Base-by-base conservation (phyloP, 345 rosid genomes). In the Citrus glauca region DNA sequence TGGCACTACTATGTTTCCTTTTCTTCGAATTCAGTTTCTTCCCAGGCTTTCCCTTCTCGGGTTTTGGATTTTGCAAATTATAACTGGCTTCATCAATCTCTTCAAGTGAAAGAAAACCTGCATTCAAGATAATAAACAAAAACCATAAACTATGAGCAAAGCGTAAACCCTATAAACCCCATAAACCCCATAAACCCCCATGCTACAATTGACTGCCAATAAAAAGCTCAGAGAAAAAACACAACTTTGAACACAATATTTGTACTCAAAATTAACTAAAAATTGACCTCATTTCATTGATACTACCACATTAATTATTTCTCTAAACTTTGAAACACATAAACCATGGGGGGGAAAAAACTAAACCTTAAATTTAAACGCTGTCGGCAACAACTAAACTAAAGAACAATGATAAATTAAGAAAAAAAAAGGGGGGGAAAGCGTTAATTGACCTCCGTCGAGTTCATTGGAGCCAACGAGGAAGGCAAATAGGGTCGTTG, bases 21-120 rank as follows among this genome's bases (percentile, higher is more conserved):
- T 89, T 86, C 83, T 86, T 86, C 0, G 69, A 73, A 71, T 84
- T 88, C 35, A 59, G 57, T 14, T 69, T 76, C 78, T 72, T 83
- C 76, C 74, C 80, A 16, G 74, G 25, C 77, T 78, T 81, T 57
- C 45, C 84, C 83, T 81, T 84, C 35, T 71, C 84, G 57, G 71
- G 17, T 56, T 78, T 72, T 70, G 91, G 89, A 64, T 88, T 66
- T 45, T 62, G 81, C 38, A 93, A 79, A 45, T 79, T 84, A 40
- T 91, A 95, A 75, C 86, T 93, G 77, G 86, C 86, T 84, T 89
- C 97, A 67, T 93, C 94, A 81, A 95, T 87, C 88, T 95, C 99
- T 71, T 95, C 99, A 10, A 95, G 96, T 17, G 95, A 91, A 79
- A 91, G 94, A 87, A 95, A 93, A 28, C 97, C 98, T 95, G 79